Conservation (phyloP, 768 basidiomycete genomes). For the Boletus pseudo-olivaceus region DNA sequence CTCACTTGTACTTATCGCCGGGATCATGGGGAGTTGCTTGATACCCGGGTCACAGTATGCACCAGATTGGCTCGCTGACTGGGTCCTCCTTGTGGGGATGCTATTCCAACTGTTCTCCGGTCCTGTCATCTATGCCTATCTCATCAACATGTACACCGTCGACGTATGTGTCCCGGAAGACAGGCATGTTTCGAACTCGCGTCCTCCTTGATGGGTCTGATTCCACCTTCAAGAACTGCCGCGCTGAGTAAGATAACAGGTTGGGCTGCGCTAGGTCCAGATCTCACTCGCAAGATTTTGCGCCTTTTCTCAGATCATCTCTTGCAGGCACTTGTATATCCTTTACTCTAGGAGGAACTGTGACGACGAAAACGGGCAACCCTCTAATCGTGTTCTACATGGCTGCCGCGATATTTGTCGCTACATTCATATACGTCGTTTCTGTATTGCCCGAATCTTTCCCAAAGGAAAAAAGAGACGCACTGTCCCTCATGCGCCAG, state of each 20-base stretch:
- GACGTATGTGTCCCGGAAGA: slow-evolving; percentile 24
- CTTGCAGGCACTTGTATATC: slow-evolving; percentile 24
- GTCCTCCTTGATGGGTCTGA: slow-evolving; percentile 2
- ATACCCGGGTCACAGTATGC: slow-evolving; percentile 16
- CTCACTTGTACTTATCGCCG: slow-evolving; percentile 5
- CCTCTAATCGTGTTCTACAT: slow-evolving; percentile 22
- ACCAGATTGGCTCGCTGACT: slow-evolving; percentile 14
- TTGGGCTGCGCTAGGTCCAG: slow-evolving; percentile 28
- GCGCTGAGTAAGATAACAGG: slow-evolving; percentile 26
- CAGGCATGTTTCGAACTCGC: slow-evolving; percentile 11
- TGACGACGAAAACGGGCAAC: slow-evolving; percentile 27
- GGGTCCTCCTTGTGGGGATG: slow-evolving; percentile 19
- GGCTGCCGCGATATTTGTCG: slow-evolving; percentile 11
- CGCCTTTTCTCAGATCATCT: not conserved
- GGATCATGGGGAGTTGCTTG: slow-evolving; percentile 9
- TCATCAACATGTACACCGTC: slow-evolving; percentile 29
- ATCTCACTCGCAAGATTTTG: not conserved
- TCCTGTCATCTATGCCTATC: slow-evolving; percentile 14
- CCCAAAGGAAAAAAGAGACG: slow-evolving; percentile 20
- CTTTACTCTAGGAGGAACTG: slow-evolving; percentile 27
- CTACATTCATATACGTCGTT: slow-evolving; percentile 20
- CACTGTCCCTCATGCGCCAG: slow-evolving; percentile 5
- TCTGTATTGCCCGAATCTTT: slow-evolving; percentile 32
- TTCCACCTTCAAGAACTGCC: slow-evolving; percentile 17
- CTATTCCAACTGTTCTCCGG: slow-evolving; percentile 13